Conservation (phyloP, 768 basidiomycete genomes). For the Phlebiopsis gigantea region DNA sequence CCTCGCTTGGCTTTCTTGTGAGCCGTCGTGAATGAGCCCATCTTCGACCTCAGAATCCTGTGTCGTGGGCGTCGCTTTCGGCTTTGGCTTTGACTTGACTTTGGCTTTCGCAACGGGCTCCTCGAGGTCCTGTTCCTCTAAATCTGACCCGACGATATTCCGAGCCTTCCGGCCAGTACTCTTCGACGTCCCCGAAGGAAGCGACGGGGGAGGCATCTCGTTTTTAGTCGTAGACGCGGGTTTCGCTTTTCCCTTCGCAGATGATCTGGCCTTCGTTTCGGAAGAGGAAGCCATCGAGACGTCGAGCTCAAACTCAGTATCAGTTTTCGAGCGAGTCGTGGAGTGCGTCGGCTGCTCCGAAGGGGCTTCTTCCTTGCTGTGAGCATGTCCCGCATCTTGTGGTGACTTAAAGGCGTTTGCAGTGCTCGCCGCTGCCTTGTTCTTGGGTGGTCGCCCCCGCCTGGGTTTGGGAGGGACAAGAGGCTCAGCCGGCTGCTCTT, state of each 20-base stretch:
- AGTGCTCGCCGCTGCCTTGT: not conserved
- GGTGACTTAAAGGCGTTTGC: conserved; percentile 4
- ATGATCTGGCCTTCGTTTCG: not conserved
- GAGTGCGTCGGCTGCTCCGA: not conserved
- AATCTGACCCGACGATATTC: too few species aligned
- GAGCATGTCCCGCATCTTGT: not conserved
- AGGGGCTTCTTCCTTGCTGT: conserved; percentile 1
- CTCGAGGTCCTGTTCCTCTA: too few species aligned
- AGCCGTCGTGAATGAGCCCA: not conserved
- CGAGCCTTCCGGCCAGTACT: not conserved
- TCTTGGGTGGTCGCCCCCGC: conserved; percentile 12
- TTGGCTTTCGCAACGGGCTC: conserved; percentile 8
- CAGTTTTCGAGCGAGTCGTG: conserved; percentile 17
- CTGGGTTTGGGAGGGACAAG: conserved; percentile 14
- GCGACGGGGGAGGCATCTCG: not conserved
- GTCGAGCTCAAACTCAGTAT: conserved; percentile 16
- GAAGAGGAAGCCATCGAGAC: not conserved
- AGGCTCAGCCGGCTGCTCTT: conserved; percentile 7
- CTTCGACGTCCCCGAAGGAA: conserved; percentile 4
- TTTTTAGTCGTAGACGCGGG: not conserved
- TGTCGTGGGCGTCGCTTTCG: conserved; percentile 16
- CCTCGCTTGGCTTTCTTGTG: too few species aligned
- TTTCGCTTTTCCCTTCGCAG: conserved; percentile 5
- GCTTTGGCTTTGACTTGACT: conserved; percentile 15
- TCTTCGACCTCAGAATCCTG: conserved; percentile 1